Evolutionary conservation across 2,329 filamentous ascomycete species (phyloP).

Genomic region (Neofusicoccum sp.): DNA sequence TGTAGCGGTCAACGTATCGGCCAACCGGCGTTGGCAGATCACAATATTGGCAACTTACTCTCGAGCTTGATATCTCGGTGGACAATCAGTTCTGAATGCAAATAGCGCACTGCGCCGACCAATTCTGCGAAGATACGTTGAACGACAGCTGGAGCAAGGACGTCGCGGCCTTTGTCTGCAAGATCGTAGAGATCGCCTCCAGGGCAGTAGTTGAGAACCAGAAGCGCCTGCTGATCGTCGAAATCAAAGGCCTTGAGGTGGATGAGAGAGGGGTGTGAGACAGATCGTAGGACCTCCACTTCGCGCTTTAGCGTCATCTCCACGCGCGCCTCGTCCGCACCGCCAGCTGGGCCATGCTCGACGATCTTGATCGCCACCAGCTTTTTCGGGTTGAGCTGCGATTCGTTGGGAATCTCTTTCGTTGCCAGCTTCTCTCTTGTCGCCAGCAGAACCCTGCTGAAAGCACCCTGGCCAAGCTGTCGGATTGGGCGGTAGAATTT

Average conservation of each 20-base stretch:
- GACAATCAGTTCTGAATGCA: constrained; percentile 84
- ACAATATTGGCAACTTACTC: constrained; percentile 62
- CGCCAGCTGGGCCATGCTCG: constrained; percentile 90
- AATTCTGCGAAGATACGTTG: constrained; percentile 89
- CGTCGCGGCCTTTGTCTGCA: constrained; percentile 70
- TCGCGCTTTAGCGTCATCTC: constrained; percentile 94
- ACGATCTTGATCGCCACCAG: constrained; percentile 95
- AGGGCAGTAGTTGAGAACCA: constrained; percentile 89
- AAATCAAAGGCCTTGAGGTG: constrained; percentile 91
- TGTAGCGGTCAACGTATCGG: constrained; percentile 31
- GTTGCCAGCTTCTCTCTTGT: constrained; percentile 67
- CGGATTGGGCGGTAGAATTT: constrained; percentile 82
- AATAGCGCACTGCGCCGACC: constrained; percentile 80
- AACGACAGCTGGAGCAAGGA: constrained; percentile 70
- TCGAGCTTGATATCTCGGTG: constrained; percentile 98
- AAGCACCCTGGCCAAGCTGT: constrained; percentile 87
- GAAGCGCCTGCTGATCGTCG: constrained; percentile 76
- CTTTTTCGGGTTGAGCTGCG: constrained; percentile 67
- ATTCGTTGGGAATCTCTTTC: constrained; percentile 48
- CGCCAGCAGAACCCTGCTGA: constrained; percentile 90
- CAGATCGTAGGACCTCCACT: constrained; percentile 86
- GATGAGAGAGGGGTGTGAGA: constrained; percentile 87
- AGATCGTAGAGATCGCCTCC: constrained; percentile 95
- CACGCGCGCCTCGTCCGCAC: constrained; percentile 88
- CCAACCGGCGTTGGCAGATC: constrained; percentile 26